Conservation (phyloP, 1,284 basidiomycete genomes). For the Clitocybe nebularis region DNA sequence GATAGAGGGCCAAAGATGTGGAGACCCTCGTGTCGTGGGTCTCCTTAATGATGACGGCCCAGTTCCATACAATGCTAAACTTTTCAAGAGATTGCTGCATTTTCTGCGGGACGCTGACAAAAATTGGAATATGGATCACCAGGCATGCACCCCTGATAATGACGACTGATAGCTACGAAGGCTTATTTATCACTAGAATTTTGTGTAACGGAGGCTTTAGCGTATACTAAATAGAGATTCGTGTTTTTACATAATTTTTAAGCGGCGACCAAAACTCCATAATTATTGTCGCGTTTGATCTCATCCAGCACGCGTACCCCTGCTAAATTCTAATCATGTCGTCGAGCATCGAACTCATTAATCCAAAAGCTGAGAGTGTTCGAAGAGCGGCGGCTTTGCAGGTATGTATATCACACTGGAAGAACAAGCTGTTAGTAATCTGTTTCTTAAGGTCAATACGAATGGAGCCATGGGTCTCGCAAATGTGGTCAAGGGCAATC, state of each 20-base stretch:
- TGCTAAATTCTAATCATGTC: slow-evolving; percentile 44
- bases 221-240: slow-evolving; percentile 2
- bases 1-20: slow-evolving; percentile 41
- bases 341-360: slow-evolving; percentile 88
- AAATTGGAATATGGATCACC: slow-evolving; percentile 26
- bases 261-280: slow-evolving; percentile 14
- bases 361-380: slow-evolving; percentile 94
- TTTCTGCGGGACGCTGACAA: slow-evolving; percentile 45
- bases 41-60: slow-evolving; percentile 42
- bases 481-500: slow-evolving; percentile 94
- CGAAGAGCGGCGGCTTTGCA: slow-evolving; percentile 90
- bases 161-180: too few species aligned
- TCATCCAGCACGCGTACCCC: slow-evolving; percentile 22
- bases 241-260: slow-evolving; percentile 10
- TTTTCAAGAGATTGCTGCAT: slow-evolving; percentile 45
- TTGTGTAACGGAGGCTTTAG: too few species aligned
- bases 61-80: slow-evolving; percentile 36
- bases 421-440: slow-evolving; percentile 10
- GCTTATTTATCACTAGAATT: too few species aligned
- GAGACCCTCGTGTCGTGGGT: slow-evolving; percentile 45
- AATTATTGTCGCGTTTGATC: slow-evolving; percentile 14
- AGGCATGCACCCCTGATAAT: too few species aligned
- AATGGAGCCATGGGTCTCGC: slow-evolving; percentile 97
- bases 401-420: slow-evolving; percentile 42
- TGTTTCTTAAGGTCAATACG: slow-evolving; percentile 66